Conservation (phyloP, 164 flowering plant species). For the Chimonanthus salicifolius region DNA sequence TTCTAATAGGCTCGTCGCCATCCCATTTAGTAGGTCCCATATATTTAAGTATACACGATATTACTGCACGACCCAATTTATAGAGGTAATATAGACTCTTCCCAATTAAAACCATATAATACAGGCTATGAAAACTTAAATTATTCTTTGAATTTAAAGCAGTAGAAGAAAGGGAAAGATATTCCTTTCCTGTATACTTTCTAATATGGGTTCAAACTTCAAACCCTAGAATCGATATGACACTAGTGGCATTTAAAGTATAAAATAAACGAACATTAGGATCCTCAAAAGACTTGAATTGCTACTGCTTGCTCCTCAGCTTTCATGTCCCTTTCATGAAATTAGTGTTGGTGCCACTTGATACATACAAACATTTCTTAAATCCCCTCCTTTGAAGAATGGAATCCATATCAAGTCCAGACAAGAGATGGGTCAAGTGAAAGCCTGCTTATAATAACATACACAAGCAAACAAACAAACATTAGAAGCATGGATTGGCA, state of each 20-base stretch:
- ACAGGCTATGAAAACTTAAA: neutral
- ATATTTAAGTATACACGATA: too few species aligned
- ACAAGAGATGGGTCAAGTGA: neutral
- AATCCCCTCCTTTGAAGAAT: neutral
- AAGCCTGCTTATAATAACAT: neutral
- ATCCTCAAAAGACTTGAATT: neutral
- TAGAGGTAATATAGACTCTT: too few species aligned
- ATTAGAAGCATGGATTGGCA: neutral
- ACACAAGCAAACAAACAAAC: neutral
- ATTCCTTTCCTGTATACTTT: neutral
- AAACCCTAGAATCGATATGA: neutral
- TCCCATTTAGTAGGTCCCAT: too few species aligned
- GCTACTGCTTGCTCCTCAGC: neutral
- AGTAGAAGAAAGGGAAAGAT: neutral
- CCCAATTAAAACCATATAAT: neutral
- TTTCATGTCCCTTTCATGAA: conserved; percentile 1
- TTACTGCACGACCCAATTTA: too few species aligned
- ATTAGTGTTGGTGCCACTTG: neutral
- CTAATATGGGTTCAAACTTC: neutral
- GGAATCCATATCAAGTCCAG: neutral
- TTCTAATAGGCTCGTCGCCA: too few species aligned
- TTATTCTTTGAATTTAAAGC: too few species aligned
- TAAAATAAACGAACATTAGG: neutral
- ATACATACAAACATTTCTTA: neutral
- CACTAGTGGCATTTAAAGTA: neutral